Conservation (phyloP, 768 basidiomycete species). For the Neoboletus magnificus region DNA sequence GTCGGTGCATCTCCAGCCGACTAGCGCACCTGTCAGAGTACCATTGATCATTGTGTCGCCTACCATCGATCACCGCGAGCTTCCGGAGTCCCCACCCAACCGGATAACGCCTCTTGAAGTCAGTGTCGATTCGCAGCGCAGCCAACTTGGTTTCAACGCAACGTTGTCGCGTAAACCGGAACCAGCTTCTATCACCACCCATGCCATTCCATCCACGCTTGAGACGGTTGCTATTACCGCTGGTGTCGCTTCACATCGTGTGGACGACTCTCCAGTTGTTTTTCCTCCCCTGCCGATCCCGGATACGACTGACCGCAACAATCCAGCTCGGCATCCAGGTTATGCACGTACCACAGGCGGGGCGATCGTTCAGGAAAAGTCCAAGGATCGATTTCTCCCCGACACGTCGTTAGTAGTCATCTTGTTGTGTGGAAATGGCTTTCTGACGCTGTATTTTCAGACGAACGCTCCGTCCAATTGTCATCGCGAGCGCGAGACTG, state of each 20-base stretch:
- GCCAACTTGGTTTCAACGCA: not conserved
- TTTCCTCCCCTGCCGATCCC: not conserved
- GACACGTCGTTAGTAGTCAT: constrained; percentile 4
- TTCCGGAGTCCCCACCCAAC: not conserved
- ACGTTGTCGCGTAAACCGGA: not conserved
- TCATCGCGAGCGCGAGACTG: not conserved
- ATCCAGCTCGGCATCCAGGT: not conserved
- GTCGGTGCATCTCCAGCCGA: not conserved
- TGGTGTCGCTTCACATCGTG: not conserved
- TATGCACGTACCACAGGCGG: not conserved
- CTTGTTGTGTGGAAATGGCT: not conserved
- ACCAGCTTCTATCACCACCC: not conserved
- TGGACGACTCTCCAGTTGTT: not conserved
- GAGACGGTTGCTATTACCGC: not conserved
- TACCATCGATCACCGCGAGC: not conserved
- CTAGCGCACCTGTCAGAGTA: not conserved
- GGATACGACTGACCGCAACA: not conserved
- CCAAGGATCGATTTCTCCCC: not conserved
- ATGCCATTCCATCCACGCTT: not conserved
- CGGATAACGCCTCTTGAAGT: not conserved
- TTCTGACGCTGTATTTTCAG: constrained; percentile 6
- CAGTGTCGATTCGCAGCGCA: not conserved
- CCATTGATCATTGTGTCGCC: constrained; percentile 8
- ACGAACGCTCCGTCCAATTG: not conserved
- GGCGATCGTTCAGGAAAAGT: not conserved